Evolutionary conservation across 164 flowering plant species (phyloP).

Genomic region (Akebia trifoliata): DNA sequence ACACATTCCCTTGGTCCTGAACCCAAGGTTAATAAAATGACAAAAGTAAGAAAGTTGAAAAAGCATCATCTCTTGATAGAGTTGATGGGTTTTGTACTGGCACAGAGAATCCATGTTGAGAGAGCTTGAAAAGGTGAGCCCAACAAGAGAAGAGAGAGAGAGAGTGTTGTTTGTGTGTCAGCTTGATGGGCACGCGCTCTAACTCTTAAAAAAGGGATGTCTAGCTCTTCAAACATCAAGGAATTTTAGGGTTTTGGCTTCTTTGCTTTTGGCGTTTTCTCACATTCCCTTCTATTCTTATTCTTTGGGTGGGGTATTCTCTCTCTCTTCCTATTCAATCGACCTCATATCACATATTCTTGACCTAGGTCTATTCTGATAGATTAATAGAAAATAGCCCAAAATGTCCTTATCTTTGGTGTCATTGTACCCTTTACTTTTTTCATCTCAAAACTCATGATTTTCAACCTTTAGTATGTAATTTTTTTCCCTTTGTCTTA

Average conservation of each 20-base stretch:
- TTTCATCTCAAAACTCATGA: no score
- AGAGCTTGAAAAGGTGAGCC: slow-evolving; percentile 53
- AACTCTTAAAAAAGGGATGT: slow-evolving; percentile 17
- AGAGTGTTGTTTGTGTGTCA: slow-evolving; percentile 23
- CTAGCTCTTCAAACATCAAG: slow-evolving; percentile 11
- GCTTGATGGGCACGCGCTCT: slow-evolving; percentile 38
- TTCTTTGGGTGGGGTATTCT: neutral
- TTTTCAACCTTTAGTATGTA: no score
- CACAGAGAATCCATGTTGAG: slow-evolving; percentile 53
- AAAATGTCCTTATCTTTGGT: no score
- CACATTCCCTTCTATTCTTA: slow-evolving; percentile 23
- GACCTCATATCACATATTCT: no score
- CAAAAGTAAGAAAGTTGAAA: slow-evolving; percentile 27
- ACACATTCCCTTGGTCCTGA: slow-evolving; percentile 16
- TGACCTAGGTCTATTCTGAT: no score
- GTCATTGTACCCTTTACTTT: no score
- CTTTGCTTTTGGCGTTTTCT: slow-evolving; percentile 34
- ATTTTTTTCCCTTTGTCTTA: no score
- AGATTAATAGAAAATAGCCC: no score
- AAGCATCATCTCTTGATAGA: slow-evolving; percentile 38
- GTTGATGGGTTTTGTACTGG: slow-evolving; percentile 42
- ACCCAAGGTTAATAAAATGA: slow-evolving; percentile 9
- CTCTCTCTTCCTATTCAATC: no score
- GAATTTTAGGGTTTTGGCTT: slow-evolving; percentile 21
- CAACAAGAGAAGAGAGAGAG: slow-evolving; percentile 8